A percentile compares a stretch with the other conserved stretches of the same genome.
Conservation (phyloP, 495 filamentous ascomycete species). For the Penicillium cosmopolitanum region DNA sequence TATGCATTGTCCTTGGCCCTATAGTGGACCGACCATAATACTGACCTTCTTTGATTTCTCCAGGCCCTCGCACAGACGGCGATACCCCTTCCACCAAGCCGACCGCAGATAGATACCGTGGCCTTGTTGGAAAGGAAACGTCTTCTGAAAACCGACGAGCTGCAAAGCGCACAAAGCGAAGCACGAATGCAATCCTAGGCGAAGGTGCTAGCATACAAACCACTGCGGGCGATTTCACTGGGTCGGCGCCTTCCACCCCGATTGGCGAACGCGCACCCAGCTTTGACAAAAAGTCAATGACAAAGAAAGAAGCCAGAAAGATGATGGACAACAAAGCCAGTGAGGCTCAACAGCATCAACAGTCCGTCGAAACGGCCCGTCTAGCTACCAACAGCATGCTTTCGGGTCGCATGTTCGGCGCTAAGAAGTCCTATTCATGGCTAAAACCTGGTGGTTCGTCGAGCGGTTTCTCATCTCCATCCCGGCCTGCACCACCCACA, state of each 20-base stretch:
- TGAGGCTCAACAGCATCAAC: constrained; percentile 55
- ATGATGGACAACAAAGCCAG: constrained; percentile 51
- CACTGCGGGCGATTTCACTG: constrained; percentile 43
- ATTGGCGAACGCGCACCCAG: constrained; percentile 48
- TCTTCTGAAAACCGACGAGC: constrained; percentile 56
- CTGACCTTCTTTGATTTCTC: constrained; percentile 13
- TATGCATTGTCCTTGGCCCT: constrained; percentile 37
- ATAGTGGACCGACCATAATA: constrained; percentile 3
- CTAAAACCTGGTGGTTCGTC: constrained; percentile 41
- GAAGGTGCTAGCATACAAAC: constrained; percentile 36
- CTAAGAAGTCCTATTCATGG: constrained; percentile 53
- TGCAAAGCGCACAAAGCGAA: constrained; percentile 53
- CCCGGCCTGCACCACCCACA: constrained; percentile 40
- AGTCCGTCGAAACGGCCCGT: constrained; percentile 52
- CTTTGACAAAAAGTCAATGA: constrained; percentile 59
- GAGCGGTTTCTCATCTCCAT: constrained; percentile 46
- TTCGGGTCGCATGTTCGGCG: constrained; percentile 47
- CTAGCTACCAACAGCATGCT: constrained; percentile 51
- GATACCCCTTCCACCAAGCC: constrained; percentile 27
- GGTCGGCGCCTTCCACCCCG: constrained; percentile 47
- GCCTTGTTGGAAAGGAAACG: constrained; percentile 38
- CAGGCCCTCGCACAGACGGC: constrained; percentile 39
- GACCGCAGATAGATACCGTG: constrained; percentile 39
- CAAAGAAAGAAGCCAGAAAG: constrained; percentile 58
- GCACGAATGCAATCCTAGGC: constrained; percentile 45